Percentiles rank a stretch among this genome's conserved stretches.
Evolutionary conservation across 1,139 yeast genomes (phyloP).

Genomic region (Blastobotrys niveus): DNA sequence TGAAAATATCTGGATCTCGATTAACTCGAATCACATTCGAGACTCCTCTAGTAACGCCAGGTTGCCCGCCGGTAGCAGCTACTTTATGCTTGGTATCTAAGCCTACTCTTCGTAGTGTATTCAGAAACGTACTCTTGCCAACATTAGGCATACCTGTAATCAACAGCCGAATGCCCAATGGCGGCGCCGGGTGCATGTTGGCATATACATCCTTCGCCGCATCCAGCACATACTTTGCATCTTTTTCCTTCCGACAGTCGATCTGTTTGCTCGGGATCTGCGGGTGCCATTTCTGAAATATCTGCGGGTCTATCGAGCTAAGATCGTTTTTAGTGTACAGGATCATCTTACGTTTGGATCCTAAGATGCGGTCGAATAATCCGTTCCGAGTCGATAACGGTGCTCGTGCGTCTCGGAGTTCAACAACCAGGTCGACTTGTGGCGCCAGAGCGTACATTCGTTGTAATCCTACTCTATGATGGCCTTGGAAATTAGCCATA

Average conservation of each 20-base stretch:
- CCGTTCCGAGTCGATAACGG: slow-evolving; percentile 81
- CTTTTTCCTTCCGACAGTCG: slow-evolving; percentile 51
- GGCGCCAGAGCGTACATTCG: slow-evolving; percentile 67
- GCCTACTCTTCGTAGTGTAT: slow-evolving; percentile 61
- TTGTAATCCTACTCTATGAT: slow-evolving; percentile 75
- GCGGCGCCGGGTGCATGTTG: slow-evolving; percentile 52
- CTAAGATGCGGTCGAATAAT: slow-evolving; percentile 63
- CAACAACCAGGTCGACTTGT: slow-evolving; percentile 74
- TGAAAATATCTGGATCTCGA: slow-evolving; percentile 57
- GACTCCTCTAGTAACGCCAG: slow-evolving; percentile 83
- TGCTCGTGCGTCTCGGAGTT: slow-evolving; percentile 82
- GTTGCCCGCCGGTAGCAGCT: slow-evolving; percentile 79
- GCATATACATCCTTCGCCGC: slow-evolving; percentile 36
- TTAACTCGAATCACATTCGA: slow-evolving; percentile 68
- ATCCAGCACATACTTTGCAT: slow-evolving; percentile 49
- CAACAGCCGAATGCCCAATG: slow-evolving; percentile 70
- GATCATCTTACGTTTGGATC: slow-evolving; percentile 52
- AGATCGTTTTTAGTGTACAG: slow-evolving; percentile 66
- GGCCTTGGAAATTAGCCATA: slow-evolving; percentile 82
- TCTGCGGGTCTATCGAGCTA: slow-evolving; percentile 24
- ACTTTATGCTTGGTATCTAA: slow-evolving; percentile 49
- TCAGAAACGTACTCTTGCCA: slow-evolving; percentile 91
- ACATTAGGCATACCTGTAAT: slow-evolving; percentile 96
- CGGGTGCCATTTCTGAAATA: slow-evolving; percentile 52
- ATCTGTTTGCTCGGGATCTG: slow-evolving; percentile 52